These are phyloP conservation scores for Heliamphora pulchella DNA, from an alignment of 179 eudicot genomes.

Conservation along the genomic window DNA sequence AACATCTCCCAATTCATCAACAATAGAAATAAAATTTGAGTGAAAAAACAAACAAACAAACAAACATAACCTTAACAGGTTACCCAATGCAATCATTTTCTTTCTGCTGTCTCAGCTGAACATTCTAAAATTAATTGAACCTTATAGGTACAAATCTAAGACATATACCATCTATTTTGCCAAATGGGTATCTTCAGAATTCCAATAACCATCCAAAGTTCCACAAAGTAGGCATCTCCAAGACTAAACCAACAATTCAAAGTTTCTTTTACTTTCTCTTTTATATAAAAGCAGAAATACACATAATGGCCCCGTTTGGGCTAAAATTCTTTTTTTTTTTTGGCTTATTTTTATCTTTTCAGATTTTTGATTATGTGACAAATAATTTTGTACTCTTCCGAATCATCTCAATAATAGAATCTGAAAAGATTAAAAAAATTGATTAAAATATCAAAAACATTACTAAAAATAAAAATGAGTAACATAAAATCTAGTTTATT, in stretches of 20 bases:
- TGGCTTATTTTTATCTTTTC: no score
- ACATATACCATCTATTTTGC: background rate
- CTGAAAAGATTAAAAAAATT: no score
- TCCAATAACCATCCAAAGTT: constrained; percentile 3
- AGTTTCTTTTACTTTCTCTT: background rate
- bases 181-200: background rate
- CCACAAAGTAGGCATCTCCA: background rate
- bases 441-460: no score
- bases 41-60: background rate
- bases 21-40: background rate
- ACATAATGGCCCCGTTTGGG: no score
- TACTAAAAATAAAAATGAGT: no score
- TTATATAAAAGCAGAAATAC: no score
- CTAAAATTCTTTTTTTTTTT: no score
- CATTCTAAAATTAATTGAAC: background rate
- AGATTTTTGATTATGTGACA: no score
- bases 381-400: no score
- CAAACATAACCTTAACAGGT: background rate
- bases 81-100: background rate
- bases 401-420: no score
- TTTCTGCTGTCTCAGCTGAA: background rate
- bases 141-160: background rate
- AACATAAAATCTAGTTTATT: no score
- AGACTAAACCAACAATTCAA: background rate
- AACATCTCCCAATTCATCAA: background rate